Conservation (phyloP, 2,329 filamentous ascomycete genomes). For the Talaromyces marneffei region DNA sequence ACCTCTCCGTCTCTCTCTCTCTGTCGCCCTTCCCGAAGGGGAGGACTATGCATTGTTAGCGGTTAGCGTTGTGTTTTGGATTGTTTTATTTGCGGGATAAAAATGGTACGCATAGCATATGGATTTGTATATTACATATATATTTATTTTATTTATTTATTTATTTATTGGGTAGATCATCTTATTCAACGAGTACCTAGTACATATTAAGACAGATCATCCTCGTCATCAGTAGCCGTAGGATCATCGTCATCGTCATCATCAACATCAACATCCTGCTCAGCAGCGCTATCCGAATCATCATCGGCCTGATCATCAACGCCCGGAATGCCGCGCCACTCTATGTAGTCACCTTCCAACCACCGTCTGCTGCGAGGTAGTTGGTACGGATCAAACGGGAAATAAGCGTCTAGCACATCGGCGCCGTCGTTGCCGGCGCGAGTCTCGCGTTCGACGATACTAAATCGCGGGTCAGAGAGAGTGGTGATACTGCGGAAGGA, state of each 20-base stretch:
- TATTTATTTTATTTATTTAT: background rate
- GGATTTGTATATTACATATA: background rate
- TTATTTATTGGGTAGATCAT: background rate
- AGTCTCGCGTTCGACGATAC: constrained; percentile 50
- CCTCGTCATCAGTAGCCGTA: constrained; percentile 14
- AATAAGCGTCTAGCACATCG: constrained; percentile 87
- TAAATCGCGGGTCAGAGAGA: constrained; percentile 34
- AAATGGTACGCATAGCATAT: background rate
- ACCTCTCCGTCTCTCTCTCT: constrained; percentile 2
- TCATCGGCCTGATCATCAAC: constrained; percentile 51
- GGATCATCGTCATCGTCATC: constrained; percentile 37
- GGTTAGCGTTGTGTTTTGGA: background rate
- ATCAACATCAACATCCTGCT: constrained; percentile 34
- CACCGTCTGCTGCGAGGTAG: constrained; percentile 80
- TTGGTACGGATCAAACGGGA: constrained; percentile 95
- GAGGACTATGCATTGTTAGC: background rate
- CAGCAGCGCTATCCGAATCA: constrained; percentile 40
- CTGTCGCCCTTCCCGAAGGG: background rate
- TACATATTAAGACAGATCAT: background rate
- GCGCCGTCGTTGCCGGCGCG: constrained; percentile 63
- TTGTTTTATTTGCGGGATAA: background rate
- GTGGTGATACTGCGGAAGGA: constrained; percentile 50
- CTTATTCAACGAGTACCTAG: background rate
- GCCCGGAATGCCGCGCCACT: constrained; percentile 70
- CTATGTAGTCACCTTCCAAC: constrained; percentile 77